A percentile compares a stretch with the other conserved stretches of the same genome.
These are phyloP conservation scores for Diaporthe vexans DNA, from an alignment of 2,329 filamentous ascomycete genomes.

Conservation along the genomic window DNA sequence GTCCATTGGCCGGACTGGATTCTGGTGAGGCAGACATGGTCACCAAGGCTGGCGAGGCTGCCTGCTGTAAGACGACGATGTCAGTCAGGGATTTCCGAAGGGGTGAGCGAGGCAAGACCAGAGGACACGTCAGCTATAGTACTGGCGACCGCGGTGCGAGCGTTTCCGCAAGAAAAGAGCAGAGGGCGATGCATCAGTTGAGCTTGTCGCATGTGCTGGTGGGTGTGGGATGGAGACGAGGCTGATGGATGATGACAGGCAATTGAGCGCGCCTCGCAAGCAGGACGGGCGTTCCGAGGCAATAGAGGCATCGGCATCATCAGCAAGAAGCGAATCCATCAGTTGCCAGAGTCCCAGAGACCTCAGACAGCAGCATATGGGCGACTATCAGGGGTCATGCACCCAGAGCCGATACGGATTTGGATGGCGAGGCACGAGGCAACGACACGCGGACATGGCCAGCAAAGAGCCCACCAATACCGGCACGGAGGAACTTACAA, in stretches of 20 bases:
- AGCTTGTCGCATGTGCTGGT: conserved; percentile 59
- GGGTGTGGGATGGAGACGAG: conserved; percentile 62
- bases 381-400: conserved; percentile 54
- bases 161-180: conserved; percentile 45
- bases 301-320: conserved; percentile 51
- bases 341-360: conserved; percentile 46
- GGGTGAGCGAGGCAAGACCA: conserved; percentile 44
- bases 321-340: conserved; percentile 55
- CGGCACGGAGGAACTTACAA: conserved; percentile 60
- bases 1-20: conserved; percentile 76
- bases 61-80: conserved; percentile 66
- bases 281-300: conserved; percentile 44
- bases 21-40: conserved; percentile 75
- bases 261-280: conserved; percentile 56
- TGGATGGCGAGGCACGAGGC: conserved; percentile 51
- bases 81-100: conserved; percentile 60
- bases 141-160: conserved; percentile 52
- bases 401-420: conserved; percentile 53
- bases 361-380: conserved; percentile 46
- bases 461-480: conserved; percentile 45
- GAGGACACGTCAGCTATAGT: conserved; percentile 47
- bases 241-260: conserved; percentile 60
- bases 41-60: conserved; percentile 73
- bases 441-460: conserved; percentile 46
- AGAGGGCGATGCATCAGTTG: conserved; percentile 49